Base-by-base conservation (phyloP, 495 filamentous ascomycete species). In the Neurospora sp. region DNA sequence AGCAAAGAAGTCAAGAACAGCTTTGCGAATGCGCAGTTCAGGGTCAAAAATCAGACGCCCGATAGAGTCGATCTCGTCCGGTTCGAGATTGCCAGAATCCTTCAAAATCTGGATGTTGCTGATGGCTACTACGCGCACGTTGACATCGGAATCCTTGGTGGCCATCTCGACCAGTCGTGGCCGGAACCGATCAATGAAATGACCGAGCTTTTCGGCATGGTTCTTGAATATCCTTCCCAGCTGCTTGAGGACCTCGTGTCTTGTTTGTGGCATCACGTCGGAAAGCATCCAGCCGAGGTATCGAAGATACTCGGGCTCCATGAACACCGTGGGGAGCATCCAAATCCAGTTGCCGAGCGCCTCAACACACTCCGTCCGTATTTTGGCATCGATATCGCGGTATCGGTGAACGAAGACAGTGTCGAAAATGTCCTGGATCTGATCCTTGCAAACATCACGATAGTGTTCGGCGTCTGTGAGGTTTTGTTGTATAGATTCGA, bases 201-300 rank as follows among this genome's bases (percentile, higher is more conserved):
- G 90, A 48, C 92, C 89, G 42, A 99, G 82, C 31, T 91, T 90
- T 72, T 89, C 90, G 35, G 93, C 85, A 75, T 94, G 93, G 70
- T 94, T 88, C 78, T 90, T 92, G 79, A 92, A 92, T 4, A 99
- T 84, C 71, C 87, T 90, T 4, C 88, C 84, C 5, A 99, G 85
- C 76, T 97, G 92, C 75, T 90, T 92, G n/a, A 98, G 79, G 12
- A 93, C 91, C 77, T 94, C 93, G 14, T 89, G 83, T 59, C 96
- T 86, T 1, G 91, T 92, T 8, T 88, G 84, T 3, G 89, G 83
- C 46, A 88, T 84, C 1, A 88, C 82, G 80, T 99, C 96, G 3
- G 94, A 94, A 35, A 99, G 86, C 73, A 96, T 90, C 95, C 96
- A 99, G 46, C 96, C 96, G 12, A 98, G 85, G 77, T 99, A 98